Percentiles rank a stretch among this genome's conserved stretches.
These are phyloP conservation scores for Cutaneotrichosporon cyanovorans DNA, from an alignment of 1,284 basidiomycete species.

Conservation along the genomic window DNA sequence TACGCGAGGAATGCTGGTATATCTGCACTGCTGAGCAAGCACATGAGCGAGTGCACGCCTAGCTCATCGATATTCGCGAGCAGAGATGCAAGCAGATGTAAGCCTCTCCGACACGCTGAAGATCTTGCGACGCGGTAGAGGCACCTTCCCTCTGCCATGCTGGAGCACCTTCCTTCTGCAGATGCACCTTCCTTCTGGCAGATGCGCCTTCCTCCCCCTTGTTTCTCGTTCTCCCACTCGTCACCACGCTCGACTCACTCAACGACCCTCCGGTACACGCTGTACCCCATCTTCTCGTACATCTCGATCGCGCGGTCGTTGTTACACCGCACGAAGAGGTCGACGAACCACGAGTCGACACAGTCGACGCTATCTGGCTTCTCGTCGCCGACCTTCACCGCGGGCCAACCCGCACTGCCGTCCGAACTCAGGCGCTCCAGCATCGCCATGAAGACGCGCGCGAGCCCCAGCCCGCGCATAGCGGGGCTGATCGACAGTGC, in stretches of 20 bases:
- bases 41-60: too few relatives aligned
- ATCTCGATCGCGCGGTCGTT: slow-evolving; percentile 43
- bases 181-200: too few relatives aligned
- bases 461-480: slow-evolving; percentile 40
- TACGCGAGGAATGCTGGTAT: too few relatives aligned
- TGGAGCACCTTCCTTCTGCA: too few relatives aligned
- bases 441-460: slow-evolving; percentile 40
- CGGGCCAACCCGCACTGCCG: slow-evolving; percentile 15
- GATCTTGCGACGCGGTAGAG: too few relatives aligned
- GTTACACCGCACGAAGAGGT: slow-evolving; percentile 46
- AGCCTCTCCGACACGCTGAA: too few relatives aligned
- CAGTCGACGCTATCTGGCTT: slow-evolving; percentile 18
- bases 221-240: too few relatives aligned
- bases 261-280: slow-evolving; percentile 44
- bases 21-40: too few relatives aligned
- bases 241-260: slow-evolving; percentile 40
- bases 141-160: too few relatives aligned
- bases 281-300: slow-evolving; percentile 46
- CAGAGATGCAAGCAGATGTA: too few relatives aligned
- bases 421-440: slow-evolving; percentile 35
- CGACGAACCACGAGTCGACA: slow-evolving; percentile 45
- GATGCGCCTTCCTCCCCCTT: too few relatives aligned
- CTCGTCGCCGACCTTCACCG: not conserved
- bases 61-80: too few relatives aligned
- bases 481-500: slow-evolving; percentile 43